Conservation (phyloP, 768 basidiomycete genomes). For the Suillus ampliporus region DNA sequence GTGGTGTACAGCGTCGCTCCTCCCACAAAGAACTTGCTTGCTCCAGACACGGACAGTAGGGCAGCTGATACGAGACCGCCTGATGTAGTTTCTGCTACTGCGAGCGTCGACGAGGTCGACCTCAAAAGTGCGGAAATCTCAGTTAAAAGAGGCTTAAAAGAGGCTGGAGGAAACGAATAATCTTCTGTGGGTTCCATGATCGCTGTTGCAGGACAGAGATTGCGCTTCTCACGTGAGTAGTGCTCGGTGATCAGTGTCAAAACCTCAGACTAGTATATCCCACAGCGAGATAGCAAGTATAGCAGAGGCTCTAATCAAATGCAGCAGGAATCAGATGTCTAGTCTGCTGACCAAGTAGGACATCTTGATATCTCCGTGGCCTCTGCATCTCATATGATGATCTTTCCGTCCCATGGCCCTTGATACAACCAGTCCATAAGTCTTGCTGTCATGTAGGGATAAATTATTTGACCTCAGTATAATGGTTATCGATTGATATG, state of each 20-base stretch:
- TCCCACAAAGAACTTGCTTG: conserved; percentile 23
- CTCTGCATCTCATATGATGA: too few species aligned
- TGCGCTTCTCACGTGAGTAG: too few species aligned
- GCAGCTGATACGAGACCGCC: conserved; percentile 28
- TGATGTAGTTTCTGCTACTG: conserved; percentile 26
- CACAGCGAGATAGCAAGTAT: neutral
- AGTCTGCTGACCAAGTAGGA: too few species aligned
- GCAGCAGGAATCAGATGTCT: too few species aligned
- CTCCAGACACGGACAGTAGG: conserved; percentile 24
- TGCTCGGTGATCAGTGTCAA: too few species aligned
- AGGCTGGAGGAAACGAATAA: conserved; percentile 22
- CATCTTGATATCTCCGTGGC: too few species aligned
- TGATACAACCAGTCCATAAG: too few species aligned
- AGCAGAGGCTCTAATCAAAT: neutral
- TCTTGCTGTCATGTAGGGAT: too few species aligned
- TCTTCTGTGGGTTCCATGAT: conserved; percentile 2
- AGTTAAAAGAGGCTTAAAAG: conserved; percentile 18
- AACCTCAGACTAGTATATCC: neutral
- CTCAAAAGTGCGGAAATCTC: conserved; percentile 23
- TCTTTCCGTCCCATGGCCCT: too few species aligned
- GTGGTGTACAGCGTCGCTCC: conserved; percentile 26
- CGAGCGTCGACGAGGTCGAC: conserved; percentile 18
- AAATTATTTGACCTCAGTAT: too few species aligned
- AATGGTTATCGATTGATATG: too few species aligned
- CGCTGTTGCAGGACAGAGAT: neutral